Base-by-base conservation (phyloP, 108 stramenopile genomes). In the Cyclotella sp. region DNA sequence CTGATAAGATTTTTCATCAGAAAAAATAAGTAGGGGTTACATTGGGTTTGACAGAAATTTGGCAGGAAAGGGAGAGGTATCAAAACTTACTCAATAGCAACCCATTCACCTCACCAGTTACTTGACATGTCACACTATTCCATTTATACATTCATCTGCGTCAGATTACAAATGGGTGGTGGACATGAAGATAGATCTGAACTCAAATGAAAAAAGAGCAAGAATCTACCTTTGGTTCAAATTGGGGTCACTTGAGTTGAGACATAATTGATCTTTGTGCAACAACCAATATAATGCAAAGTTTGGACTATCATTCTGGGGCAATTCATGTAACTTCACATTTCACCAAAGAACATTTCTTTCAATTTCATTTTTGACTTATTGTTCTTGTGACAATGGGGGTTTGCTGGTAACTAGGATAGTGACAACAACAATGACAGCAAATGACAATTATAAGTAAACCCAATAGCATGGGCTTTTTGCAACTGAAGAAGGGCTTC, bases 251-350 rank as follows among this genome's bases (percentile, higher is more conserved):
- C 12, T 29, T 11, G 27, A 24, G 28, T 27, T 30, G 22, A 60
- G 59, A 29, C 29, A 3, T 19, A 11, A n/a, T 14, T 13, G 12
- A 29, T 60, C 59, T 12, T 60, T 19, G 27, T 60, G 7, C 9
- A 60, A 30, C 14, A 60, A 30, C 59, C 59, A 60, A 16, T 60
- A 7, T 28, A 60, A 60, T 27, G 59, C 59, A 7, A 30, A 60
- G 9, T 9, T 30, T 10, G 27, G 59, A 29, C 30, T 9, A 30
- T 60, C 27, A 15, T 5, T 29, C 7, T 10, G 28, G 11, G 9
- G 9, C 27, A 60, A 60, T 8, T 26, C 28, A 30, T 29, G 8
- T 9, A 60, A 60, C 9, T 9, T 30, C 13, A 60, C 7, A 8
- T 19, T 19, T 60, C 30, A 8, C 7, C 9, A n/a, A n/a, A n/a